These are phyloP conservation scores for Penicillium samsonianum DNA, from an alignment of 495 filamentous ascomycete genomes.

Conservation along the genomic window DNA sequence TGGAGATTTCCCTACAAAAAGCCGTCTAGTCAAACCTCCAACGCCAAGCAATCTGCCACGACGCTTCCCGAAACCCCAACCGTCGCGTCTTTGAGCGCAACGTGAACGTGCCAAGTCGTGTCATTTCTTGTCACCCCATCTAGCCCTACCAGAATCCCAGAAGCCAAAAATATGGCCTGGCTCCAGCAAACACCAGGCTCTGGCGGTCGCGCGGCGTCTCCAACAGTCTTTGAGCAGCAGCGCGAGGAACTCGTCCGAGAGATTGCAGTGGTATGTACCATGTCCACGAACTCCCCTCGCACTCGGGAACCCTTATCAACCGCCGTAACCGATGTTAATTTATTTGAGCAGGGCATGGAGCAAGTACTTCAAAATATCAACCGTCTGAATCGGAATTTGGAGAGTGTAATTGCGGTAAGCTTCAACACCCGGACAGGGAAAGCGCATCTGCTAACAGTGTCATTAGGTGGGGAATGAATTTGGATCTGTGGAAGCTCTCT, in stretches of 20 bases:
- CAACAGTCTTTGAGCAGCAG: slow-evolving; percentile 74
- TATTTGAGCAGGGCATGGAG: slow-evolving; percentile 75
- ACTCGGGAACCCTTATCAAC: not conserved
- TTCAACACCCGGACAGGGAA: too few relatives aligned
- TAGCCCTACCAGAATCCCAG: not conserved
- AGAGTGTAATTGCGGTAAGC: slow-evolving; percentile 85
- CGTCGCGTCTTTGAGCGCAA: not conserved
- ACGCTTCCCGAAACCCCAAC: not conserved
- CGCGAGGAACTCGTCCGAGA: slow-evolving; percentile 74
- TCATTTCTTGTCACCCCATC: not conserved
- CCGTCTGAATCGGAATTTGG: slow-evolving; percentile 86
- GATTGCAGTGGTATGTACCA: slow-evolving; percentile 66
- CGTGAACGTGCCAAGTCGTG: not conserved
- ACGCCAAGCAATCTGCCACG: not conserved
- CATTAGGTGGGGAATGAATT: slow-evolving; percentile 91
- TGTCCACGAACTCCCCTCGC: not conserved
- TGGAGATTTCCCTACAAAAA: not conserved
- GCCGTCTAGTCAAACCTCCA: not conserved
- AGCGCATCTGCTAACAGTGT: not conserved
- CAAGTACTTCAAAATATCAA: slow-evolving; percentile 96
- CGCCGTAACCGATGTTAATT: not conserved
- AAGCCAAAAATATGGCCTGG: slow-evolving; percentile 22
- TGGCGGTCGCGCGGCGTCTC: slow-evolving; percentile 33
- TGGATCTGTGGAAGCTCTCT: slow-evolving; percentile 90
- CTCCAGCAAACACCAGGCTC: slow-evolving; percentile 28